Evolutionary conservation across 2,329 filamentous ascomycete genomes (phyloP).

Genomic region (Lachnellula suecica): DNA sequence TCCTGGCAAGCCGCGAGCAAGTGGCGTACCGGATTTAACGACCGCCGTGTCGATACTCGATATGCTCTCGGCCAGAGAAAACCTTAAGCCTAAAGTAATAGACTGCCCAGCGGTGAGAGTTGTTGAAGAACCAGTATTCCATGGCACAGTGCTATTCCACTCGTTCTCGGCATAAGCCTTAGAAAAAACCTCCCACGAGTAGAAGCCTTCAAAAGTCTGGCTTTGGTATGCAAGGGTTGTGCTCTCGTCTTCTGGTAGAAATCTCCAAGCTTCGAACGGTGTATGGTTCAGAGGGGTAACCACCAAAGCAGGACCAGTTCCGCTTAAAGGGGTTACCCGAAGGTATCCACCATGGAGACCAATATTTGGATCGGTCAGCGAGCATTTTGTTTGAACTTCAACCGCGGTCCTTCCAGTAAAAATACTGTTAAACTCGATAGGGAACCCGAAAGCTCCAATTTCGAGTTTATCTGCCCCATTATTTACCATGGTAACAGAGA

Average conservation of each 20-base stretch:
- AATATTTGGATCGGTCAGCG: slow-evolving; percentile 59
- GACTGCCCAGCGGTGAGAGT: slow-evolving; percentile 44
- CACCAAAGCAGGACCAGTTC: slow-evolving; percentile 51
- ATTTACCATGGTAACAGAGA: slow-evolving; percentile 53
- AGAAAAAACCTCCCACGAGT: slow-evolving; percentile 57
- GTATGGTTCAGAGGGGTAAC: slow-evolving; percentile 52
- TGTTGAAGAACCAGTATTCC: slow-evolving; percentile 53
- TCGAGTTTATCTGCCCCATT: slow-evolving; percentile 41
- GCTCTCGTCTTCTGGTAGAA: slow-evolving; percentile 45
- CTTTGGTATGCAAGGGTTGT: slow-evolving; percentile 44
- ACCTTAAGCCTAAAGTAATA: slow-evolving; percentile 49
- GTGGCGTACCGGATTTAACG: slow-evolving; percentile 41
- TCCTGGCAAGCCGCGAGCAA: slow-evolving; percentile 53
- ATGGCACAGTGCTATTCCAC: slow-evolving; percentile 49
- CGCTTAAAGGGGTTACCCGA: slow-evolving; percentile 50
- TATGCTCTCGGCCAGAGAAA: slow-evolving; percentile 46
- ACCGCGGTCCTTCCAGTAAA: slow-evolving; percentile 50
- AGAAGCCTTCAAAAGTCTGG: slow-evolving; percentile 59
- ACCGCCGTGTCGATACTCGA: slow-evolving; percentile 48
- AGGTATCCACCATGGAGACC: slow-evolving; percentile 58
- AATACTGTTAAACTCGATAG: slow-evolving; percentile 62
- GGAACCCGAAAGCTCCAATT: slow-evolving; percentile 56
- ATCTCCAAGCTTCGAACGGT: slow-evolving; percentile 54
- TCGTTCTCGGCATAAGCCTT: slow-evolving; percentile 56
- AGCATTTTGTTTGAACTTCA: slow-evolving; percentile 50